Conservation (phyloP, 1,139 yeast genomes). For the Lodderomyces jiufengensis region DNA sequence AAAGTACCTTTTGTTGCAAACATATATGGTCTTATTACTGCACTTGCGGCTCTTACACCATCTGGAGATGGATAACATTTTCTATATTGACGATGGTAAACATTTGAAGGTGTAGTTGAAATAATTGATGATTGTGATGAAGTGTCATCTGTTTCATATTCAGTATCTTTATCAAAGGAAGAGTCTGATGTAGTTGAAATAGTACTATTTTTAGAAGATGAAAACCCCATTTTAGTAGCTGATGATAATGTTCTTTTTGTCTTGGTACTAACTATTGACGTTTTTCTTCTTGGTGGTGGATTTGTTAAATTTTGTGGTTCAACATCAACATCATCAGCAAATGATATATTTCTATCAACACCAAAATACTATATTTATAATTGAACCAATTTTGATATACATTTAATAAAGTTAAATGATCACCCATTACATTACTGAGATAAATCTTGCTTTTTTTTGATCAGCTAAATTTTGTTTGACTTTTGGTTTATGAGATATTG, state of each 20-base stretch:
- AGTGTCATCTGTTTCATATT: slow-evolving; percentile 8
- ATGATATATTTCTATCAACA: slow-evolving; percentile 51
- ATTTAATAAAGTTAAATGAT: slow-evolving; percentile 79
- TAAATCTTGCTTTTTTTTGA: slow-evolving; percentile 67
- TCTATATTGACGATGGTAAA: slow-evolving; percentile 16
- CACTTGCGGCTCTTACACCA: slow-evolving; percentile 68
- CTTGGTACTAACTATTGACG: slow-evolving; percentile 1
- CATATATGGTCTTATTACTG: slow-evolving; percentile 72
- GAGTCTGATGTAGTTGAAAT: slow-evolving; percentile 1
- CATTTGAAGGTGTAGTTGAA: slow-evolving; percentile 24
- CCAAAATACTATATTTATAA: slow-evolving; percentile 60
- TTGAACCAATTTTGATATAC: slow-evolving; percentile 76
- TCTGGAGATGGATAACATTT: slow-evolving; percentile 44
- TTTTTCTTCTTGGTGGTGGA: background rate
- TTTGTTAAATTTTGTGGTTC: too few relatives aligned
- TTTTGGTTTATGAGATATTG: slow-evolving; percentile 79
- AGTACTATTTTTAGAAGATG: slow-evolving; percentile 6
- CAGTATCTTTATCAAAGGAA: slow-evolving; percentile 5
- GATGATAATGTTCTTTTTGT: background rate
- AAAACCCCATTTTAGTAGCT: slow-evolving; percentile 9
- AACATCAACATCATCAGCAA: slow-evolving; percentile 11
- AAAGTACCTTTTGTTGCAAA: slow-evolving; percentile 56
- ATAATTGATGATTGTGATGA: slow-evolving; percentile 11
- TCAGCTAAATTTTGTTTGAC: slow-evolving; percentile 76
- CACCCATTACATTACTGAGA: slow-evolving; percentile 80